phyloP scores from a whole-genome alignment of 2,329 filamentous ascomycete species.

The Cadophora sp. region DNA sequence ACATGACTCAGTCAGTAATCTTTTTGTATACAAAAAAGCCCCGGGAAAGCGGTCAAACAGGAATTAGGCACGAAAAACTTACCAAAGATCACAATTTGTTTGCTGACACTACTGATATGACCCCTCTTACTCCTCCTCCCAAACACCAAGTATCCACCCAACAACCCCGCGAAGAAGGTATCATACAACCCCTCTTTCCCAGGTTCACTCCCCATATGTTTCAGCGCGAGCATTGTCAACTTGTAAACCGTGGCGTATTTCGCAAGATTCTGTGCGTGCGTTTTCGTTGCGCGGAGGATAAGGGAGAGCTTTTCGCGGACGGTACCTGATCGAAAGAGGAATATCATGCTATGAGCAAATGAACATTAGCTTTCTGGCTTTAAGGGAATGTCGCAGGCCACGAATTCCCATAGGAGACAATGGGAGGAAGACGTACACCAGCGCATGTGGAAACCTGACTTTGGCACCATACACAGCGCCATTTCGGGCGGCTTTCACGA shows the following conservation, averaged over 20 bases:
- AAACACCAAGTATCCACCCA: constrained; percentile 94
- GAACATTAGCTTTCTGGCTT: not conserved
- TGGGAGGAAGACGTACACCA: constrained; percentile 66
- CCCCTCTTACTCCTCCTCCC: constrained; percentile 71
- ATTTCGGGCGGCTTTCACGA: constrained; percentile 95
- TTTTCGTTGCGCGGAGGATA: constrained; percentile 84
- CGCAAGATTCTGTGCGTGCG: constrained; percentile 90
- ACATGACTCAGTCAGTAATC: not conserved
- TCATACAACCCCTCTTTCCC: constrained; percentile 79
- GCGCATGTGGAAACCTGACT: constrained; percentile 96
- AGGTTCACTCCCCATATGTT: constrained; percentile 62
- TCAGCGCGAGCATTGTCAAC: constrained; percentile 75
- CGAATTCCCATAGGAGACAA: not conserved
- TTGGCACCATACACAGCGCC: constrained; percentile 96
- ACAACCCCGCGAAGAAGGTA: constrained; percentile 82
- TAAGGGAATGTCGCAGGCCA: too few species aligned
- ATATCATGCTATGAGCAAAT: constrained; percentile 76
- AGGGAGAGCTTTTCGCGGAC: constrained; percentile 78
- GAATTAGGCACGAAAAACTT: constrained; percentile 6
- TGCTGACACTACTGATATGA: constrained; percentile 80
- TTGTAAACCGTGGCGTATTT: constrained; percentile 95
- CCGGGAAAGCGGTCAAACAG: not conserved
- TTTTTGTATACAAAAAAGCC: not conserved
- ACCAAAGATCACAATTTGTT: constrained; percentile 95
- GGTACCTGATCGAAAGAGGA: constrained; percentile 91